Conservation (phyloP, 1,139 yeast species). For the Lodderomyces parapsilosis region DNA sequence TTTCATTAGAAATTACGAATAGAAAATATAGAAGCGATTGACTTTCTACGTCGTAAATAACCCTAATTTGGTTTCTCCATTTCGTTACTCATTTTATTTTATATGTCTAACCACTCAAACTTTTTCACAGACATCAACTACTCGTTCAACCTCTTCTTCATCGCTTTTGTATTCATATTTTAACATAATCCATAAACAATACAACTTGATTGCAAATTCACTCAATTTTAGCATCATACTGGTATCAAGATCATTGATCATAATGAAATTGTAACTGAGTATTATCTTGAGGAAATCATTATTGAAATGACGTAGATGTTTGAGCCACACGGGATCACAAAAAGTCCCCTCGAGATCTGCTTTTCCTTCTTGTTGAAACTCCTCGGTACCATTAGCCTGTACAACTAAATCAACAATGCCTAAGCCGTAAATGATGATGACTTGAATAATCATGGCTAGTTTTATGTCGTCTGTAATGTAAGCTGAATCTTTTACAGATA, state of each 20-base stretch:
- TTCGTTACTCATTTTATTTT: no score
- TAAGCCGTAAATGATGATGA: slow-evolving; percentile 4
- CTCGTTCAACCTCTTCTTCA: not conserved
- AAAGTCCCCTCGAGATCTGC: not conserved
- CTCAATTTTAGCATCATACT: not conserved
- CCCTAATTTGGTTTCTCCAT: no score
- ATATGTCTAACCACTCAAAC: no score
- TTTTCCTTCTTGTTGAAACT: not conserved
- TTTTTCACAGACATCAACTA: no score
- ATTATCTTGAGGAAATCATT: slow-evolving; percentile 8
- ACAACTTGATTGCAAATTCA: slow-evolving; percentile 5
- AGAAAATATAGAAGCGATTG: no score
- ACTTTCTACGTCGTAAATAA: no score
- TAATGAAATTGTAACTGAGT: slow-evolving; percentile 7
- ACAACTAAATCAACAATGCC: slow-evolving; percentile 4
- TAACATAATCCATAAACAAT: slow-evolving; percentile 9
- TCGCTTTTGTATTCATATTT: slow-evolving; percentile 5
- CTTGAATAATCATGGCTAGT: slow-evolving; percentile 3
- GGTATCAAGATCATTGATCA: slow-evolving; percentile 2
- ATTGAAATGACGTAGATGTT: slow-evolving; percentile 1
- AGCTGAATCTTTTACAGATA: slow-evolving; percentile 6
- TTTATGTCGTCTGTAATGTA: slow-evolving; percentile 2
- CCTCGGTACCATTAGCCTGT: no score
- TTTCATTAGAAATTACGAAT: not conserved
- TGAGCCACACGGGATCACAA: not conserved